Evolutionary conservation across 2,329 filamentous ascomycete genomes (phyloP).

Genomic region (Hymenoscyphus fraxineus): DNA sequence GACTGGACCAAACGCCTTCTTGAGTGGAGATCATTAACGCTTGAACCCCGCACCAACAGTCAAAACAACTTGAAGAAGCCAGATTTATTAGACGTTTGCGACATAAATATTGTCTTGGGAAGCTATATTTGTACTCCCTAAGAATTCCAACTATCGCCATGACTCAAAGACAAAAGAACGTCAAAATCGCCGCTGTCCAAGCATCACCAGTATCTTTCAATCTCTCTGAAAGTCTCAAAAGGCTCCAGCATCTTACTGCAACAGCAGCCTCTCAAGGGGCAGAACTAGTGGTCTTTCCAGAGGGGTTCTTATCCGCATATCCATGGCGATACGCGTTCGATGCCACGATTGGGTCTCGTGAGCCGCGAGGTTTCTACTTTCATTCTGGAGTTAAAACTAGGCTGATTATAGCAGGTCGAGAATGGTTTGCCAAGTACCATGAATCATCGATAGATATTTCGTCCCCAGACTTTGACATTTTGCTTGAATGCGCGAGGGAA

Average conservation of each 20-base stretch:
- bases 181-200: constrained; percentile 41
- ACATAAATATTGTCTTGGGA: no score
- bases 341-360: constrained; percentile 40
- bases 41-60: no score
- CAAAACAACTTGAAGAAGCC: no score
- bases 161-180: constrained; percentile 25
- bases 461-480: constrained; percentile 37
- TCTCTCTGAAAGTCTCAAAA: constrained; percentile 37
- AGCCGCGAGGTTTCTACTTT: constrained; percentile 36
- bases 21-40: no score
- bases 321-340: constrained; percentile 43
- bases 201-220: constrained; percentile 41
- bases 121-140: background rate
- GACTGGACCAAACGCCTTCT: no score
- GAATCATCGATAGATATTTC: constrained; percentile 39
- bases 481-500: constrained; percentile 36
- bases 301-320: constrained; percentile 42
- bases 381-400: background rate
- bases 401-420: constrained; percentile 29
- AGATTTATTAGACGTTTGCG: no score
- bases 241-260: constrained; percentile 35
- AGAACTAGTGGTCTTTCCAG: constrained; percentile 41
- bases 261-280: constrained; percentile 38
- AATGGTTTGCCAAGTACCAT: constrained; percentile 41
- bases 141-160: constrained; percentile 7